Evolutionary conservation across 768 basidiomycete species (phyloP).

Genomic region (Suillus hirtellus): DNA sequence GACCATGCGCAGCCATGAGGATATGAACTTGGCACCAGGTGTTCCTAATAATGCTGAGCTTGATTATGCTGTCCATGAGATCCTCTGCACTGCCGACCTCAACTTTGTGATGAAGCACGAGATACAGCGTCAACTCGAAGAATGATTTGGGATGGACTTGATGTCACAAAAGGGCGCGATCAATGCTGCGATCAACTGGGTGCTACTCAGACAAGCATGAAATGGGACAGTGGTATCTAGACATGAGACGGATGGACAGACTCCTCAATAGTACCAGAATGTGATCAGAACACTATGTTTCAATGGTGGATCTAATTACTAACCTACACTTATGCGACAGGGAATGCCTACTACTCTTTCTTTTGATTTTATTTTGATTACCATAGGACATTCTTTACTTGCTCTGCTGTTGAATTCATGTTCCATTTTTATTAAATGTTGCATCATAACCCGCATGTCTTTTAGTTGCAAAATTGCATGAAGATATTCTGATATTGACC

Average conservation of each 20-base stretch:
- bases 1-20: conserved; percentile 50
- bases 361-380: neutral
- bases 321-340: conserved; percentile 7
- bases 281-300: conserved; percentile 7
- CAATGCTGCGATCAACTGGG: conserved; percentile 76
- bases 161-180: conserved; percentile 69
- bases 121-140: conserved; percentile 82
- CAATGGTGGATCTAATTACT: conserved; percentile 12
- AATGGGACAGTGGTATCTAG: conserved; percentile 1
- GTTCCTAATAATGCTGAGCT: conserved; percentile 68
- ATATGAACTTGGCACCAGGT: conserved; percentile 44
- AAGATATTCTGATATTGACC: no score
- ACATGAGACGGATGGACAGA: conserved; percentile 4
- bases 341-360: conserved; percentile 24
- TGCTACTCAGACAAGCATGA: conserved; percentile 53
- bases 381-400: conserved; percentile 11
- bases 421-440: conserved; percentile 9
- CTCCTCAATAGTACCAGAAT: conserved; percentile 2
- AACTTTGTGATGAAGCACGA: conserved; percentile 91
- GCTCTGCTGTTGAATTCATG: conserved; percentile 7
- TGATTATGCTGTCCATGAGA: conserved; percentile 70
- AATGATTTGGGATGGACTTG: conserved; percentile 77
- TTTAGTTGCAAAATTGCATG: conserved; percentile 8
- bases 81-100: conserved; percentile 79
- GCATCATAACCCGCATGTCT: conserved; percentile 10